These are phyloP conservation scores for Fusarium avenaceum DNA, from an alignment of 2,329 filamentous ascomycete genomes.

Conservation along the genomic window DNA sequence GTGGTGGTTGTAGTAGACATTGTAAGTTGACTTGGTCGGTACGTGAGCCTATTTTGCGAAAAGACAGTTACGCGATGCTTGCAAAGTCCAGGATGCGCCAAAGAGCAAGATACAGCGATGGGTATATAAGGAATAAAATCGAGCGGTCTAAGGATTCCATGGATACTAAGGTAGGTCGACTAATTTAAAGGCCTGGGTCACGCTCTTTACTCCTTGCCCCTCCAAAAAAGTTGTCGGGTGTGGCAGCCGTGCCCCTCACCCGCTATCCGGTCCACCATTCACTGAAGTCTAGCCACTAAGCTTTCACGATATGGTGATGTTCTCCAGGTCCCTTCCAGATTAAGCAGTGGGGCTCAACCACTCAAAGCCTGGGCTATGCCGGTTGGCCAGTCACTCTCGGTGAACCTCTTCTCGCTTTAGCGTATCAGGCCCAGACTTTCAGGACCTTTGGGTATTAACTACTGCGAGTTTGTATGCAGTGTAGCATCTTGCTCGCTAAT, in stretches of 20 bases:
- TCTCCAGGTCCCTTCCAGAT: slow-evolving; percentile 35
- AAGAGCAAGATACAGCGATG: slow-evolving; percentile 6
- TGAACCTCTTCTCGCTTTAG: slow-evolving; percentile 45
- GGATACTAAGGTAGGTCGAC: slow-evolving; percentile 7
- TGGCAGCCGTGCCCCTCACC: slow-evolving; percentile 41
- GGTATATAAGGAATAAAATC: slow-evolving; percentile 16
- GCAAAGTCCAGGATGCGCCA: slow-evolving; percentile 8
- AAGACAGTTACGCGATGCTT: slow-evolving; percentile 6
- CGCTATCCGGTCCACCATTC: slow-evolving; percentile 37
- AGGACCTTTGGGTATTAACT: neutral
- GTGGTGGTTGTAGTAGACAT: slow-evolving; percentile 59
- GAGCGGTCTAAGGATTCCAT: slow-evolving; percentile 37
- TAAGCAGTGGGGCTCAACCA: slow-evolving; percentile 43
- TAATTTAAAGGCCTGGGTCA: slow-evolving; percentile 45
- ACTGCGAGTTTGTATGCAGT: neutral
- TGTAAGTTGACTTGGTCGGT: slow-evolving; percentile 26
- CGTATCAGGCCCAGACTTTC: neutral
- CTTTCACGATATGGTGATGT: slow-evolving; percentile 8
- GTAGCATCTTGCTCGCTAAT: neutral
- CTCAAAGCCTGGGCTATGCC: slow-evolving; percentile 17
- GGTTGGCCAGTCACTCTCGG: slow-evolving; percentile 46
- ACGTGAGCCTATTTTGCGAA: neutral
- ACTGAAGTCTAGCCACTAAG: slow-evolving; percentile 41
- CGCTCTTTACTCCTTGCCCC: slow-evolving; percentile 45
- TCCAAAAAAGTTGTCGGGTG: slow-evolving; percentile 42